Conservation (phyloP, 768 basidiomycete species). For the Galerina marginata region DNA sequence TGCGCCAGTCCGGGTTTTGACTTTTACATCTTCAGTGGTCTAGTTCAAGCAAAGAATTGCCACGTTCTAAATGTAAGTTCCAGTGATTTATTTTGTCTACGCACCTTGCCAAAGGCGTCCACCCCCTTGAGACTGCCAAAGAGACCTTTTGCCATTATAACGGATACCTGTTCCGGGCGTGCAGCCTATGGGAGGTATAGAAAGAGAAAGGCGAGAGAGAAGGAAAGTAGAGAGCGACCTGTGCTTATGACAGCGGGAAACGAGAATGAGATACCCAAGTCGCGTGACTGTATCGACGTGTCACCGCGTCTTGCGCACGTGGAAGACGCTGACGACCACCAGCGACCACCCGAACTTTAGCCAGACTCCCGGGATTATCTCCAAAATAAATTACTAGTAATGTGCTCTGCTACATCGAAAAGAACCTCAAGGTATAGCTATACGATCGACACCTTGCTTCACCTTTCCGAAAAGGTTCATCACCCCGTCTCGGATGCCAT, state of each 20-base stretch:
- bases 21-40: conserved; percentile 99
- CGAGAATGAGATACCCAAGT: conserved; percentile 5
- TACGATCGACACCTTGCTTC: conserved; percentile 80
- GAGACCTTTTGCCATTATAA: conserved; percentile 77
- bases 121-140: conserved; percentile 84
- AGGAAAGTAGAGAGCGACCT: conserved; percentile 19
- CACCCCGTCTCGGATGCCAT: conserved; percentile 89
- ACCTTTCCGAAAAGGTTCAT: conserved; percentile 88
- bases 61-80: conserved; percentile 22
- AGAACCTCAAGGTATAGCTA: conserved; percentile 47
- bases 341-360: conserved; percentile 31
- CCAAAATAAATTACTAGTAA: conserved; percentile 17
- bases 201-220: conserved; percentile 27
- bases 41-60: conserved; percentile 37
- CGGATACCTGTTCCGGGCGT: conserved; percentile 40
- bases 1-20: conserved; percentile 95
- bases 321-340: conserved; percentile 16
- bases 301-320: conserved; percentile 39
- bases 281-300: conserved; percentile 45
- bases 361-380: conserved; percentile 16
- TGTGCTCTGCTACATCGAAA: conserved; percentile 11
- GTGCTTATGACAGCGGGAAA: not conserved
- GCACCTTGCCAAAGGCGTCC: conserved; percentile 99
- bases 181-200: conserved; percentile 34
- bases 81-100: conserved; percentile 20